phyloP scores from a whole-genome alignment of 2,329 filamentous ascomycete genomes.

The Fusarium nisikadoi region DNA sequence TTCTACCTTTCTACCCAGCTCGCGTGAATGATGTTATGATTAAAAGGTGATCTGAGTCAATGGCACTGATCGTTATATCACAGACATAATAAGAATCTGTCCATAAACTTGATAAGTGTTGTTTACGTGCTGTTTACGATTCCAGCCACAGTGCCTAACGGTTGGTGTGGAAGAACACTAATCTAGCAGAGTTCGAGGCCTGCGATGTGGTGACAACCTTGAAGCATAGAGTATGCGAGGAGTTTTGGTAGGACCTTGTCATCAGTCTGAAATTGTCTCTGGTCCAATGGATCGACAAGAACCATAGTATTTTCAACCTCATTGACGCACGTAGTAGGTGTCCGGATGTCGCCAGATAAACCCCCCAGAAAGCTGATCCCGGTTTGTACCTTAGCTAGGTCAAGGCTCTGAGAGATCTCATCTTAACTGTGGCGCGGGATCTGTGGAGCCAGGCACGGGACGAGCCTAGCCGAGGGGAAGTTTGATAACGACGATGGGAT shows the following conservation, averaged over 20 bases:
- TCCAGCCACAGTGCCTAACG: neutral
- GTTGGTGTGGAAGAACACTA: neutral
- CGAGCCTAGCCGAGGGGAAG: constrained; percentile 38
- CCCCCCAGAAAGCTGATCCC: constrained; percentile 13
- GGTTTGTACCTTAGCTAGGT: constrained; percentile 2
- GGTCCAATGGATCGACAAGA: constrained; percentile 24
- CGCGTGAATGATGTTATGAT: neutral
- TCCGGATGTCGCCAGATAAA: neutral
- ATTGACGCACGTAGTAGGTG: neutral
- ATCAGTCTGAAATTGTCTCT: constrained; percentile 19
- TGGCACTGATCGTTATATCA: neutral
- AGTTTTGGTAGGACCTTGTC: constrained; percentile 13
- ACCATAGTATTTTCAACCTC: constrained; percentile 10
- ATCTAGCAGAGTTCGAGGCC: constrained; percentile 28
- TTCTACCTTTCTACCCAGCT: constrained; percentile 1
- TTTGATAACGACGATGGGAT: neutral
- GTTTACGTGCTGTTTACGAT: neutral
- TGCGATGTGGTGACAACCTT: constrained; percentile 32
- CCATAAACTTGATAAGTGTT: neutral
- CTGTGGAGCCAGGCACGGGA: constrained; percentile 41
- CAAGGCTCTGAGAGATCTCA: constrained; percentile 36
- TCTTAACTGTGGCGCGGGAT: constrained; percentile 35
- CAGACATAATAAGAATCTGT: neutral
- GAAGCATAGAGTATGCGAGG: constrained; percentile 1
- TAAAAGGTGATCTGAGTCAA: neutral